Percentiles rank a stretch among this genome's conserved stretches.
phyloP scores from a whole-genome alignment of 768 basidiomycete species.

The Lyophyllum atratum region DNA sequence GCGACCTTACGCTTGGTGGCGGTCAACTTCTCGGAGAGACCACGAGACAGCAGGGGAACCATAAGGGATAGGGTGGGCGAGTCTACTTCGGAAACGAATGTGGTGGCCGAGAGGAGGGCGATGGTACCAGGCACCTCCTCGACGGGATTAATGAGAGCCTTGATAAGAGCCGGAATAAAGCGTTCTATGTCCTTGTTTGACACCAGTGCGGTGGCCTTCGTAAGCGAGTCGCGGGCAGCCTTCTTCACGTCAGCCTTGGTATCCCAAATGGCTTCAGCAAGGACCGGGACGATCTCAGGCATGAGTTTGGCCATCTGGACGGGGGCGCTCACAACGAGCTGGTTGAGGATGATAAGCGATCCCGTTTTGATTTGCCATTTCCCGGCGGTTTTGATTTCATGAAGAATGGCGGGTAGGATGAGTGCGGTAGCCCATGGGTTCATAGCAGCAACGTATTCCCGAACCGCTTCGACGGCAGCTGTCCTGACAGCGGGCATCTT shows the following conservation, averaged over 20 bases:
- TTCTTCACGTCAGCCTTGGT: slow-evolving; percentile 99
- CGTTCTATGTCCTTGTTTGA: slow-evolving; percentile 98
- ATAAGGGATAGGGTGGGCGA: slow-evolving; percentile 96
- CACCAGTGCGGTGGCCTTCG: slow-evolving; percentile 90
- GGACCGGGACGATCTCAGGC: slow-evolving; percentile 93
- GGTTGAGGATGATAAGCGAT: slow-evolving; percentile 77
- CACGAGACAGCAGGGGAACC: slow-evolving; percentile 94
- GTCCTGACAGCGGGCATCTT: slow-evolving; percentile 88
- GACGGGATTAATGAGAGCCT: slow-evolving; percentile 97
- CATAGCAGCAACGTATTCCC: slow-evolving; percentile 71
- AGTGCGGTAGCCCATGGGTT: slow-evolving; percentile 88
- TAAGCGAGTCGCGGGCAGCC: slow-evolving; percentile 91
- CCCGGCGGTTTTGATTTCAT: slow-evolving; percentile 92
- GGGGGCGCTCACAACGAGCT: slow-evolving; percentile 83
- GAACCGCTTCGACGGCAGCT: slow-evolving; percentile 83
- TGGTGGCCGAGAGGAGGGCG: slow-evolving; percentile 93
- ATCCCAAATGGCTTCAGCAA: slow-evolving; percentile 97
- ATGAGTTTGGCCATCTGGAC: slow-evolving; percentile 85
- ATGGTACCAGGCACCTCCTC: slow-evolving; percentile 98
- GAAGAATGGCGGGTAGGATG: slow-evolving; percentile 85
- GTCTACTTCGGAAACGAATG: slow-evolving; percentile 99
- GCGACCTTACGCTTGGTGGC: slow-evolving; percentile 97
- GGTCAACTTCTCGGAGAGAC: slow-evolving; percentile 92
- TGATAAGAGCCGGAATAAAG: slow-evolving; percentile 97
- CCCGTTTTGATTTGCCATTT: slow-evolving; percentile 98